These are phyloP conservation scores for Blastobotrys persicus DNA, from an alignment of 1,139 yeast genomes.

Conservation along the genomic window DNA sequence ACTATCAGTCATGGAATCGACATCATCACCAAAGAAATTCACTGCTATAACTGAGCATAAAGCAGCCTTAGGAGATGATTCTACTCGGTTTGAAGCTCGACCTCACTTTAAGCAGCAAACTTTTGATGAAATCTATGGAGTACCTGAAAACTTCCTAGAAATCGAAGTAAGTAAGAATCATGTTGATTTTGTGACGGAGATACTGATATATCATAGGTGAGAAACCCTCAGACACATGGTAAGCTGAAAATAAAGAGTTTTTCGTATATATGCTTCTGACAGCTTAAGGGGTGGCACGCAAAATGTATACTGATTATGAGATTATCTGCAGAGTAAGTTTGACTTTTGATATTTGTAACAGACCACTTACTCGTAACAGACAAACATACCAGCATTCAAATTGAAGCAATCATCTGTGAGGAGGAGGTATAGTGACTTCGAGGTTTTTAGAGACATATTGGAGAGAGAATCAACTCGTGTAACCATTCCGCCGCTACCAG, in stretches of 20 bases:
- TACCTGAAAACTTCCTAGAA: conserved; percentile 91
- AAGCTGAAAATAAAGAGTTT: no score
- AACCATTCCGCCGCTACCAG: conserved; percentile 83
- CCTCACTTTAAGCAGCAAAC: conserved; percentile 58
- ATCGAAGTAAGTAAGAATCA: conserved; percentile 64
- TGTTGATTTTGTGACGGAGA: no score
- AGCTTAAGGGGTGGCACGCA: conserved; percentile 51
- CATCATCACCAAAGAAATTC: conserved; percentile 29
- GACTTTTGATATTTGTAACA: no score
- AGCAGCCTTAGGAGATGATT: conserved; percentile 18
- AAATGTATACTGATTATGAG: conserved; percentile 87
- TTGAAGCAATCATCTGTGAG: conserved; percentile 67
- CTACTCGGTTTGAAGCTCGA: conserved; percentile 37
- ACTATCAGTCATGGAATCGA: conserved; percentile 20
- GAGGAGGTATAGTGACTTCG: conserved; percentile 89
- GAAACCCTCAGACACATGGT: conserved; percentile 79
- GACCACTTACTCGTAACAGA: conserved; percentile 28
- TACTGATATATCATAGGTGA: conserved; percentile 41
- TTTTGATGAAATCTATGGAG: conserved; percentile 82
- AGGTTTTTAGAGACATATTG: conserved; percentile 67
- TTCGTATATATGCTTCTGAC: no score
- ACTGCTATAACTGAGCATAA: conserved; percentile 34
- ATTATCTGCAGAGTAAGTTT: conserved; percentile 64
- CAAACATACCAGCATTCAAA: conserved; percentile 76
- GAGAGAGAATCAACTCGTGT: conserved; percentile 77